Evolutionary conservation across 2,329 filamentous ascomycete species (phyloP).

Genomic region (Monascus ruber): DNA sequence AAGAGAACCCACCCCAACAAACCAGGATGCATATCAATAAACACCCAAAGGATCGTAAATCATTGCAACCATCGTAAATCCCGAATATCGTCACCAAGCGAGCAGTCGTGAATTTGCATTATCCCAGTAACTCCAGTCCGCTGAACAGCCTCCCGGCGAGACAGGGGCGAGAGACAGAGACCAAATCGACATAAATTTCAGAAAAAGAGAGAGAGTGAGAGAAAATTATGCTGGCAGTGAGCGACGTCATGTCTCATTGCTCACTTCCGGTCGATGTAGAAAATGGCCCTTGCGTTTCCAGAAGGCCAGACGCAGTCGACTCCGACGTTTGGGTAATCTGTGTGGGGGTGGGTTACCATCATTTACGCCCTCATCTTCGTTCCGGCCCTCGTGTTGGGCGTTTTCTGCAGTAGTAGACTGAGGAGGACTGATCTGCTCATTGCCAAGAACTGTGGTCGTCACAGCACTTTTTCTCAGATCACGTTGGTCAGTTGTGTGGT

Average conservation of each 20-base stretch:
- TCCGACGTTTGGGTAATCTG: conserved; percentile 25
- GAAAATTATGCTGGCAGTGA: conserved; percentile 1
- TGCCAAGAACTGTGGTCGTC: conserved; percentile 9
- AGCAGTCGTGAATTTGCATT: neutral
- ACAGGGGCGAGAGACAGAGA: too few species aligned
- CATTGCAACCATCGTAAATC: neutral
- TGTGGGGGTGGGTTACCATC: conserved; percentile 7
- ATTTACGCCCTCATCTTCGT: conserved; percentile 3
- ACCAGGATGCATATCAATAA: too few species aligned
- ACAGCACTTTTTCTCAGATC: conserved; percentile 11
- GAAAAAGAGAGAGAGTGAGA: conserved; percentile 3
- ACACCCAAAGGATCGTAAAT: too few species aligned
- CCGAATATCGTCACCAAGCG: neutral
- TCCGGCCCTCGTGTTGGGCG: conserved; percentile 12
- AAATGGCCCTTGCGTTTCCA: conserved; percentile 27
- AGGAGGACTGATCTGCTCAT: conserved; percentile 15
- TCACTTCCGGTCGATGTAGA: conserved; percentile 18
- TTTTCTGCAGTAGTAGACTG: conserved; percentile 17
- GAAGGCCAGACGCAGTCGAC: conserved; percentile 30
- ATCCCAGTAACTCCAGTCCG: neutral
- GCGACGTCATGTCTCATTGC: conserved; percentile 18
- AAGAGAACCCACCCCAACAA: too few species aligned
- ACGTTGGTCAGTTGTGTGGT: too few species aligned
- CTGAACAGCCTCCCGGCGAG: neutral
- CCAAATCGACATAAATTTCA: conserved; percentile 1